Evolutionary conservation across 2,329 filamentous ascomycete genomes (phyloP).

Genomic region (Lecanicillium sp.): DNA sequence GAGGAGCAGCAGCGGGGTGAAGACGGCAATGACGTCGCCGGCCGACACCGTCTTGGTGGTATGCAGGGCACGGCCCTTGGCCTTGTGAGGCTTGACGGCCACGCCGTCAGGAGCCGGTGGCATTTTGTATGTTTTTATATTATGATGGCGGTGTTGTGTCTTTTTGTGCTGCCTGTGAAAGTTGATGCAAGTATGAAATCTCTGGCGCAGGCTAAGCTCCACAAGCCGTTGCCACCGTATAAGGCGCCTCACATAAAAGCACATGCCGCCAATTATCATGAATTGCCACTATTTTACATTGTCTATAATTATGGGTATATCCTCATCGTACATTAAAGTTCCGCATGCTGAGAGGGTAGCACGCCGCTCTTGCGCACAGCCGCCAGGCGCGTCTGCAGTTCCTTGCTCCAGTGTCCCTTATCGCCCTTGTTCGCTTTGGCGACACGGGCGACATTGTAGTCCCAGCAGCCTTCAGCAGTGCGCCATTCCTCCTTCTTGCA

Average conservation of each 20-base stretch:
- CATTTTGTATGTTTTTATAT: not conserved
- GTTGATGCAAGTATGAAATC: too few relatives aligned
- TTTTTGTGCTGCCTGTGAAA: not conserved
- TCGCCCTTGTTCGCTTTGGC: slow-evolving; percentile 31
- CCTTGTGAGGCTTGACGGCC: not conserved
- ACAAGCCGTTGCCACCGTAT: too few relatives aligned
- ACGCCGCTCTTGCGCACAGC: slow-evolving; percentile 25
- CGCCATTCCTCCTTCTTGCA: slow-evolving; percentile 29
- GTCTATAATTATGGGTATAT: slow-evolving; percentile 1
- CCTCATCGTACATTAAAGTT: slow-evolving; percentile 26
- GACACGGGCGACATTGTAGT: slow-evolving; percentile 43
- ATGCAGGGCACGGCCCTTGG: slow-evolving; percentile 41
- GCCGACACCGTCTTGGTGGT: slow-evolving; percentile 37
- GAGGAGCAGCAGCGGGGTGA: slow-evolving; percentile 40
- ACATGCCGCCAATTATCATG: too few relatives aligned
- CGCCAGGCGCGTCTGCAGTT: slow-evolving; percentile 32
- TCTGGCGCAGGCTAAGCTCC: too few relatives aligned
- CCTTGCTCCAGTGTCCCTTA: slow-evolving; percentile 40
- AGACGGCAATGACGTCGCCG: slow-evolving; percentile 40
- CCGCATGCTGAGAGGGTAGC: slow-evolving; percentile 21
- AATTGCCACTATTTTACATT: not conserved
- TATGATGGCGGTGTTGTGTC: not conserved
- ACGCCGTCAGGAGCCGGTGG: not conserved
- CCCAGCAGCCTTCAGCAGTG: slow-evolving; percentile 51
- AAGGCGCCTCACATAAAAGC: too few relatives aligned